These are phyloP conservation scores for Neoboletus subvelutipes DNA, from an alignment of 768 basidiomycete genomes.

Conservation along the genomic window DNA sequence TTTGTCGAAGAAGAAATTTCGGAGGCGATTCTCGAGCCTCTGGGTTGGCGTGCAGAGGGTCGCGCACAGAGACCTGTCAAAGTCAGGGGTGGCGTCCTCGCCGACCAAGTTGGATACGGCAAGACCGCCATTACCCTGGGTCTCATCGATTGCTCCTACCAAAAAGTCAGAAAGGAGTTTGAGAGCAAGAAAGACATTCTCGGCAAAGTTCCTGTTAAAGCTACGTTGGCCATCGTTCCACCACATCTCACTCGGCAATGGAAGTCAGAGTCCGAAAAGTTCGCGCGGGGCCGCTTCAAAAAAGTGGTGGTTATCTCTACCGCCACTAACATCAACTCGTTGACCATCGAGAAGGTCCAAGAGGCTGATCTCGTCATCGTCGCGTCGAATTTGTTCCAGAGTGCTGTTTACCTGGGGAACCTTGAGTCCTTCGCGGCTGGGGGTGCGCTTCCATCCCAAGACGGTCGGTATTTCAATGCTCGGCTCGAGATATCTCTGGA, in stretches of 20 bases:
- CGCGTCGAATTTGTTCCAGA: constrained; percentile 84
- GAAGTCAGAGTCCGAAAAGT: constrained; percentile 83
- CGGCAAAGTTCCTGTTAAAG: constrained; percentile 77
- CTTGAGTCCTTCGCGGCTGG: constrained; percentile 68
- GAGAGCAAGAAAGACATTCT: constrained; percentile 41
- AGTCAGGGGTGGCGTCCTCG: constrained; percentile 87
- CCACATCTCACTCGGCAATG: constrained; percentile 90
- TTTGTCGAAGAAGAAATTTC: constrained; percentile 95
- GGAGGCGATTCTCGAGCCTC: constrained; percentile 79
- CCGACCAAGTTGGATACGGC: constrained; percentile 96
- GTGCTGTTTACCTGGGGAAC: constrained; percentile 71
- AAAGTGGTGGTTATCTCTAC: constrained; percentile 65
- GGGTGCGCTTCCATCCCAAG: constrained; percentile 67
- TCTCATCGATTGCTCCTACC: constrained; percentile 71
- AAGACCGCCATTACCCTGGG: constrained; percentile 95
- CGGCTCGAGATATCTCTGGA: constrained; percentile 63
- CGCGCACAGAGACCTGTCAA: constrained; percentile 74
- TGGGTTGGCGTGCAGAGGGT: constrained; percentile 95
- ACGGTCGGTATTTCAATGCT: constrained; percentile 89
- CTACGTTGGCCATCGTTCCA: constrained; percentile 82
- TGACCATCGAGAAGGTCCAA: constrained; percentile 70
- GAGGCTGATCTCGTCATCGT: constrained; percentile 86
- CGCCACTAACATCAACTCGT: constrained; percentile 65
- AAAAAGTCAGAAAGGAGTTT: constrained; percentile 58
- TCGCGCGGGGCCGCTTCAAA: constrained; percentile 48